These are phyloP conservation scores for Pseudocercospora ulei DNA, from an alignment of 2,329 filamentous ascomycete genomes.

Conservation along the genomic window DNA sequence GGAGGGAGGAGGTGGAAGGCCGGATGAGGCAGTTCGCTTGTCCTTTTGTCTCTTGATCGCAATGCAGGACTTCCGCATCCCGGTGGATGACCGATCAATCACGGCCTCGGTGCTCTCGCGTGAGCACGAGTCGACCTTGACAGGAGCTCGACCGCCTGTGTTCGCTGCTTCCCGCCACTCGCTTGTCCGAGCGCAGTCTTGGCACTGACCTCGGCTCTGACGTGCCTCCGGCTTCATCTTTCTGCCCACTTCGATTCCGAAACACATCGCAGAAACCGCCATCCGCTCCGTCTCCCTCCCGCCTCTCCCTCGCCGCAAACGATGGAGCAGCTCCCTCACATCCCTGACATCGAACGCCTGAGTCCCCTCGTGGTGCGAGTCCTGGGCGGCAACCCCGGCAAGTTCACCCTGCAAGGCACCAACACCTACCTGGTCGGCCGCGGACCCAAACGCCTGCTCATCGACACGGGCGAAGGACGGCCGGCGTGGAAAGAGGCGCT, in stretches of 20 bases:
- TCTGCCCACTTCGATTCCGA: constrained; percentile 1
- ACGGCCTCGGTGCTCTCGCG: too few species aligned
- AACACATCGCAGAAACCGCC: background rate
- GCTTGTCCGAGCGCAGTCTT: background rate
- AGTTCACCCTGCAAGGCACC: constrained; percentile 66
- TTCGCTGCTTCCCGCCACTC: too few species aligned
- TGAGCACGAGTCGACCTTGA: too few species aligned
- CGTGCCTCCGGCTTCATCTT: background rate
- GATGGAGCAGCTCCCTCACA: constrained; percentile 43
- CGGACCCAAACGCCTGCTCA: constrained; percentile 61
- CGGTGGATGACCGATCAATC: too few species aligned
- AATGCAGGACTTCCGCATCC: too few species aligned
- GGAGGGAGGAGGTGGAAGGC: constrained; percentile 51
- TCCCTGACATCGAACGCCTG: constrained; percentile 67
- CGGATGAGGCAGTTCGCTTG: too few species aligned
- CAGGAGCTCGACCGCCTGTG: too few species aligned
- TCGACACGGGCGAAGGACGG: constrained; percentile 82
- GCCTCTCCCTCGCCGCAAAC: background rate
- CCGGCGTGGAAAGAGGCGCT: constrained; percentile 62
- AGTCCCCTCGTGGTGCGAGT: constrained; percentile 72
- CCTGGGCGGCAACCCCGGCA: constrained; percentile 81
- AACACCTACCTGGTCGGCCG: constrained; percentile 90
- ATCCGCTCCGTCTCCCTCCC: background rate
- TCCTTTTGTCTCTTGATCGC: too few species aligned
- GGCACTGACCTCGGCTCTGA: background rate